phyloP scores from a whole-genome alignment of 2,329 filamentous ascomycete genomes.

The Ophiostoma montium region DNA sequence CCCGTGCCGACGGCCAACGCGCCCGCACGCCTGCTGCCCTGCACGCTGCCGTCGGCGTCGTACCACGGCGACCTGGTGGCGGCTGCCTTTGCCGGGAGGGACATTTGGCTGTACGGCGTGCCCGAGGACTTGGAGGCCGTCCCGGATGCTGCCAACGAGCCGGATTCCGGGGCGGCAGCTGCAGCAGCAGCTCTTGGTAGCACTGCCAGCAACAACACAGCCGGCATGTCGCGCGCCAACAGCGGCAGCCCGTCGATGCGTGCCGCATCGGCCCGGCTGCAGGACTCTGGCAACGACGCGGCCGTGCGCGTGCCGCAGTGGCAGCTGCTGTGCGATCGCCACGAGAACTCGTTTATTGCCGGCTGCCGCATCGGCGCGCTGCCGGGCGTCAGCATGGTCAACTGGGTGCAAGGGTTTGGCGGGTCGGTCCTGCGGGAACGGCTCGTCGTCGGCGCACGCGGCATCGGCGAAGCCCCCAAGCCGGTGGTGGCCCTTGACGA shows the following conservation, averaged over 20 bases:
- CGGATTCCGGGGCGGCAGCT: neutral
- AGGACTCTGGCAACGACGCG: constrained; percentile 21
- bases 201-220: neutral
- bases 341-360: constrained; percentile 55
- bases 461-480: constrained; percentile 45
- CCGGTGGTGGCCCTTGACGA: constrained; percentile 44
- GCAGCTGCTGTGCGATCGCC: constrained; percentile 53
- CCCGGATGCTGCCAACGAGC: constrained; percentile 17
- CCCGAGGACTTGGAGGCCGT: constrained; percentile 57
- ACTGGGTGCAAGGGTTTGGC: constrained; percentile 51
- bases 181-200: neutral
- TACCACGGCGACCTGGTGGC: constrained; percentile 57
- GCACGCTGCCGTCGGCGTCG: constrained; percentile 55
- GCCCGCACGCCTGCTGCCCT: constrained; percentile 49
- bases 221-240: constrained; percentile 21
- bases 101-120: constrained; percentile 68
- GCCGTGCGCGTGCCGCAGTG: constrained; percentile 42
- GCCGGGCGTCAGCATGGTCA: constrained; percentile 51
- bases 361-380: constrained; percentile 53
- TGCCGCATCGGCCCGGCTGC: constrained; percentile 22
- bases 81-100: constrained; percentile 56
- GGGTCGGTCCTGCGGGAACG: constrained; percentile 35
- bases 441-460: constrained; percentile 58
- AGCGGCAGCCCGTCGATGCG: constrained; percentile 27
- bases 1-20: constrained; percentile 40